Evolutionary conservation across 2,329 filamentous ascomycete genomes (phyloP).

Genomic region (Fonsecaea pedrosoi): DNA sequence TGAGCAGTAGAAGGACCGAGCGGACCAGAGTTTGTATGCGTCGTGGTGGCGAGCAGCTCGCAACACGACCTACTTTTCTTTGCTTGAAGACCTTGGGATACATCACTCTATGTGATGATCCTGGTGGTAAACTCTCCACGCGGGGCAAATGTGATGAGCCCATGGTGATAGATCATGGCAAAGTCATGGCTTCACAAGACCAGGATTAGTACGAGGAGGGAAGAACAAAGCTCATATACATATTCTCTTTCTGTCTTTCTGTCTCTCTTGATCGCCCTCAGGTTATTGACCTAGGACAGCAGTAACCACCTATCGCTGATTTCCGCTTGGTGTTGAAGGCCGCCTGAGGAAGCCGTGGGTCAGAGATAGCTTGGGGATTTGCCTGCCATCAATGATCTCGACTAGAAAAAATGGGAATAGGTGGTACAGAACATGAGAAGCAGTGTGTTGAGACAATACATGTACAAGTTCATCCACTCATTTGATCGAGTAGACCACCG

Average conservation of each 20-base stretch:
- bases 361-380: constrained; percentile 55
- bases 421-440: constrained; percentile 5
- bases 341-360: constrained; percentile 6
- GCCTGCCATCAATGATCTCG: constrained; percentile 75
- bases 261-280: background rate
- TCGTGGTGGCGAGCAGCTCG: constrained; percentile 16
- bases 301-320: constrained; percentile 19
- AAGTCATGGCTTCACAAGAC: constrained; percentile 8
- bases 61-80: constrained; percentile 29
- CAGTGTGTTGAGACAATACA: constrained; percentile 13
- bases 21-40: constrained; percentile 55
- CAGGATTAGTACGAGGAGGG: constrained; percentile 20
- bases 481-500: constrained; percentile 8
- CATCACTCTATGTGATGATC: constrained; percentile 17
- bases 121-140: background rate
- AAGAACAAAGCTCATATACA: background rate
- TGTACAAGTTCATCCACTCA: constrained; percentile 21
- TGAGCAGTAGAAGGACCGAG: constrained; percentile 73
- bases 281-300: constrained; percentile 1
- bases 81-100: constrained; percentile 16
- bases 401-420: constrained; percentile 68
- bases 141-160: constrained; percentile 8
- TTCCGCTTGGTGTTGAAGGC: constrained; percentile 13
- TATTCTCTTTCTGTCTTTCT: too few relatives aligned
- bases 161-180: constrained; percentile 13